phyloP scores from a whole-genome alignment of 257 asterid genomes.

The Ballota nigra region DNA sequence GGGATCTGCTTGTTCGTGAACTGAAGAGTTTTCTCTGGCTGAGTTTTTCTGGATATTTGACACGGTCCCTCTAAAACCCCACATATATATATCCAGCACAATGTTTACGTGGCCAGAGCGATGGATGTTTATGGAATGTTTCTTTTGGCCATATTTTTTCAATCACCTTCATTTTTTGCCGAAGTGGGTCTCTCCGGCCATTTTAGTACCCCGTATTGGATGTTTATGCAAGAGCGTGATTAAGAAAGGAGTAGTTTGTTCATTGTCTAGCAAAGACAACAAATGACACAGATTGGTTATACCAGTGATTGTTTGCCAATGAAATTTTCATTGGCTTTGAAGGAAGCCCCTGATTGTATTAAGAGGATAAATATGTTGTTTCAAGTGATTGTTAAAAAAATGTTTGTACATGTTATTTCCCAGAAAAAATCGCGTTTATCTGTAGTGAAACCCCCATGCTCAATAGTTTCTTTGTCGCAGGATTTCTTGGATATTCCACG shows the following conservation, averaged over 20 bases:
- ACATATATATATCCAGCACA: neutral
- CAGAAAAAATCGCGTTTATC: slow-evolving; percentile 33
- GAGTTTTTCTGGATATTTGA: neutral
- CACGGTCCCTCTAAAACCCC: neutral
- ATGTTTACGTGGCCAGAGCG: neutral
- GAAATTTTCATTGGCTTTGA: slow-evolving; percentile 14
- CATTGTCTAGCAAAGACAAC: slow-evolving; percentile 4
- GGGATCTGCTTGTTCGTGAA: neutral
- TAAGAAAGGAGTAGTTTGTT: neutral
- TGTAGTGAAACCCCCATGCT: slow-evolving; percentile 63
- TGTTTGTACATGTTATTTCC: slow-evolving; percentile 37
- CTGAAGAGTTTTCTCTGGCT: slow-evolving; percentile 3
- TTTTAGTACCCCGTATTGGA: slow-evolving; percentile 8
- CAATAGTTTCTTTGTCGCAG: slow-evolving; percentile 99
- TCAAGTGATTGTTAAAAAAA: slow-evolving; percentile 25
- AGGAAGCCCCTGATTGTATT: slow-evolving; percentile 25
- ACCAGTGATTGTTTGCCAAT: neutral
- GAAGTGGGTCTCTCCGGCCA: neutral
- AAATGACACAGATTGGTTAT: slow-evolving; percentile 10
- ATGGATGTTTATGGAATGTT: neutral
- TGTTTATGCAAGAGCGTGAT: slow-evolving; percentile 9
- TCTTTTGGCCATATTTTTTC: neutral
- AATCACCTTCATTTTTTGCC: neutral
- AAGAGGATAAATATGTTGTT: slow-evolving; percentile 23
- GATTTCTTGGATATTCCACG: slow-evolving; percentile 88